Conservation (phyloP, 805 yeast species). For the Teunomyces pallodes region DNA sequence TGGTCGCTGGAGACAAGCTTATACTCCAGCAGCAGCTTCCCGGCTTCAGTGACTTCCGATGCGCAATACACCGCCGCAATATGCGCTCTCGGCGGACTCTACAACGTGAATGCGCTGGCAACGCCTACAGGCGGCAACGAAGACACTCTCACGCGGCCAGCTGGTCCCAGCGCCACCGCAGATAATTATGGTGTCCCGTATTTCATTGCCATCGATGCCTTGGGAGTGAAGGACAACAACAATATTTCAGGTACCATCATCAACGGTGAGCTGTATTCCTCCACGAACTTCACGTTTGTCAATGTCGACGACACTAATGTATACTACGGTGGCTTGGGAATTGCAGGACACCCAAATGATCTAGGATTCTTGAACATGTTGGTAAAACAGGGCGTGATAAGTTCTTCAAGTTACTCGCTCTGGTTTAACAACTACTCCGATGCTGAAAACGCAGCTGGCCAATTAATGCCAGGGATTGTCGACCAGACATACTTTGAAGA, state of each 20-base stretch:
- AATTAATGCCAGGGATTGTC: conserved; percentile 58
- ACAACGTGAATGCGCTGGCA: conserved; percentile 10
- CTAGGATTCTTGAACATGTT: conserved; percentile 29
- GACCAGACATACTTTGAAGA: conserved; percentile 47
- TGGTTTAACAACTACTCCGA: conserved; percentile 21
- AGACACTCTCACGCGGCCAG: background rate
- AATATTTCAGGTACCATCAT: conserved; percentile 19
- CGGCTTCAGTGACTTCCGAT: conserved; percentile 17
- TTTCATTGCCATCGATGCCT: conserved; percentile 22
- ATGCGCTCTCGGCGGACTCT: conserved; percentile 30
- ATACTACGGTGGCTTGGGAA: conserved; percentile 34
- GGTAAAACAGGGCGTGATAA: conserved; percentile 16
- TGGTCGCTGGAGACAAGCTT: conserved; percentile 9
- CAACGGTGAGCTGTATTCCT: conserved; percentile 7
- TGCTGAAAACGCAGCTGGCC: conserved; percentile 20
- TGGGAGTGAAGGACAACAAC: conserved; percentile 25
- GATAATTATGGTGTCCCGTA: conserved; percentile 24
- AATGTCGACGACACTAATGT: conserved; percentile 21
- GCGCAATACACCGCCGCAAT: conserved; percentile 19
- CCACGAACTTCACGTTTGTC: conserved; percentile 27
- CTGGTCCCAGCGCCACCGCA: conserved; percentile 13
- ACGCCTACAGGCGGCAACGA: conserved; percentile 2
- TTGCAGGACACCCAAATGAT: conserved; percentile 23
- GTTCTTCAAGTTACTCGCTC: conserved; percentile 33
- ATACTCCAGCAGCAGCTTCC: background rate